Conservation (phyloP, 352 stramenopile species). For the Elongisporangium anandrum region DNA sequence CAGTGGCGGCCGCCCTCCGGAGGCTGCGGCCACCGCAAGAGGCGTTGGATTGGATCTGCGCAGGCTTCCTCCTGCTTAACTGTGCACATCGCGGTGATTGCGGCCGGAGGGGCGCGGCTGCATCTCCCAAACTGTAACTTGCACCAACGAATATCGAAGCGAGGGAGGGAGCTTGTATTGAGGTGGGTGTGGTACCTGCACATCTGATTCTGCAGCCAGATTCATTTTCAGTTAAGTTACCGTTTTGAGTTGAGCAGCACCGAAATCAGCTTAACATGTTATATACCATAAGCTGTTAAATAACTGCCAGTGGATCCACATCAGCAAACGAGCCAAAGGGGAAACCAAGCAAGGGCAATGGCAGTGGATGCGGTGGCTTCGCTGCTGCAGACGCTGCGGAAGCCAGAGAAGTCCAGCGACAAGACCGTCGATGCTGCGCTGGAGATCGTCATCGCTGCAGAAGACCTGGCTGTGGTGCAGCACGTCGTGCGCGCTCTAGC, state of each 20-base stretch:
- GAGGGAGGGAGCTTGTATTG: not conserved
- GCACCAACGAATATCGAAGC: not conserved
- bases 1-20: not conserved
- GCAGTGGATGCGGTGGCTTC: not conserved
- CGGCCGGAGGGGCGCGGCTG: not conserved
- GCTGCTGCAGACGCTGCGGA: constrained; percentile 21
- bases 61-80: not conserved
- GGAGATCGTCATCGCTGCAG: constrained; percentile 18
- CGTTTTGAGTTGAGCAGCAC: not conserved
- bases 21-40: not conserved
- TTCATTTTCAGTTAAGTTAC: not conserved
- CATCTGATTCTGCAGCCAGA: not conserved
- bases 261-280: not conserved
- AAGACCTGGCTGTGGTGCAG: constrained; percentile 18
- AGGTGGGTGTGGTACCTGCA: not conserved
- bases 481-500: constrained; percentile 1
- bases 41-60: not conserved
- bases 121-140: not conserved
- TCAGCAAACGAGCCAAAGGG: too few species aligned
- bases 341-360: too few species aligned
- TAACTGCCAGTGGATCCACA: not conserved
- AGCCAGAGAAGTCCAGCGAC: constrained; percentile 7
- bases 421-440: constrained; percentile 5
- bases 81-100: not conserved
- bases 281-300: not conserved